phyloP scores from a whole-genome alignment of 805 yeast species.

The Candida vaughaniae region DNA sequence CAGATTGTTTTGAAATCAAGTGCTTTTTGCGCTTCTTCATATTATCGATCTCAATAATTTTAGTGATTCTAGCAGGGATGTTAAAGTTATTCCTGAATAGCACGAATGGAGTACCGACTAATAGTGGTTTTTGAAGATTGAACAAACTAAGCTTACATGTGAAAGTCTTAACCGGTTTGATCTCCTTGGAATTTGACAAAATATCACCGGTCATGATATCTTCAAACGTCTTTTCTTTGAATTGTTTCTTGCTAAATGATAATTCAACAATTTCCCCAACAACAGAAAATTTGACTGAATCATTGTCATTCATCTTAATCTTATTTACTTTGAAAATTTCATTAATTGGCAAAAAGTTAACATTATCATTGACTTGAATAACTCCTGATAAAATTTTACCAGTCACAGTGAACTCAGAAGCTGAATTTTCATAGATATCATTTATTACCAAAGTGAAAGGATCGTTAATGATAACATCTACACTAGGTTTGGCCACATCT shows the following conservation, averaged over 20 bases:
- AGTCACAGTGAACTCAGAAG: constrained; percentile 49
- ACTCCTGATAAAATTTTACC: constrained; percentile 72
- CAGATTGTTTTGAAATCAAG: constrained; percentile 58
- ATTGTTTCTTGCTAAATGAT: constrained; percentile 43
- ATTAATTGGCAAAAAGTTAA: constrained; percentile 54
- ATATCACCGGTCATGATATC: constrained; percentile 64
- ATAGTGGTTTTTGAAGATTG: constrained; percentile 61
- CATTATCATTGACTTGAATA: constrained; percentile 68
- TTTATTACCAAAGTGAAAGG: constrained; percentile 60
- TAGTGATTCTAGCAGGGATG: constrained; percentile 63
- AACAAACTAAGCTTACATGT: constrained; percentile 31
- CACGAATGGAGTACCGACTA: constrained; percentile 77
- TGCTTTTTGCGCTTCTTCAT: constrained; percentile 40
- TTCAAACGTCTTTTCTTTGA: constrained; percentile 51
- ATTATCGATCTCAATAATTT: constrained; percentile 34
- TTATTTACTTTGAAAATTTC: constrained; percentile 44
- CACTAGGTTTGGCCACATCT: constrained; percentile 15
- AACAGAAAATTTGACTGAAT: constrained; percentile 45
- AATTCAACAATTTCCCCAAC: constrained; percentile 64
- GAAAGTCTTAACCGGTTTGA: constrained; percentile 28
- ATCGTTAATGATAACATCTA: constrained; percentile 24
- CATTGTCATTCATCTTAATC: constrained; percentile 28
- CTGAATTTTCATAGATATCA: constrained; percentile 54
- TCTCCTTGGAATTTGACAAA: constrained; percentile 25
- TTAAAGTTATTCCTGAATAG: constrained; percentile 74